Conservation (phyloP, 768 basidiomycete genomes). For the Boletus subparvulus region DNA sequence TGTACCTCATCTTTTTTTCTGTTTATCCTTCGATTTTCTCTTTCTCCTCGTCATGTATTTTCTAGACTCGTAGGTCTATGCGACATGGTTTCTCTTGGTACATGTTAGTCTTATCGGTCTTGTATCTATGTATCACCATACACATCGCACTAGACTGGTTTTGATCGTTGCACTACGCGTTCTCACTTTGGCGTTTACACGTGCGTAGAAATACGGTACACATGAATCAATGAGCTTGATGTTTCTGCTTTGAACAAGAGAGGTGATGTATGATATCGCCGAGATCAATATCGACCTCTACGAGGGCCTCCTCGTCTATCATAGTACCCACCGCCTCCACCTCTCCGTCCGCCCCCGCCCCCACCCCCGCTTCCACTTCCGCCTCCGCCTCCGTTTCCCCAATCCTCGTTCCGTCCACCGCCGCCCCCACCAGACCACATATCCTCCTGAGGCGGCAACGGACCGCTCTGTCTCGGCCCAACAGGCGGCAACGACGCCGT, state of each 20-base stretch:
- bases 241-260: background rate
- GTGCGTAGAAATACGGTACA: background rate
- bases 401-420: constrained; percentile 37
- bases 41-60: constrained; percentile 13
- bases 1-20: background rate
- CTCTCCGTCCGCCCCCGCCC: constrained; percentile 15
- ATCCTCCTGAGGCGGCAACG: constrained; percentile 53
- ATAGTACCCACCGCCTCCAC: constrained; percentile 35
- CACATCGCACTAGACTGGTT: constrained; percentile 13
- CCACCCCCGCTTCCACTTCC: constrained; percentile 28
- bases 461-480: constrained; percentile 35
- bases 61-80: background rate
- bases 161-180: background rate
- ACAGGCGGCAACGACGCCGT: constrained; percentile 15
- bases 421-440: constrained; percentile 40
- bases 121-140: constrained; percentile 6
- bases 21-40: background rate
- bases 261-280: background rate
- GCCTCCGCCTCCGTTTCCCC: constrained; percentile 35
- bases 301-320: constrained; percentile 27
- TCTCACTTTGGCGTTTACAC: background rate
- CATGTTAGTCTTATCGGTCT: constrained; percentile 6
- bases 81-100: background rate
- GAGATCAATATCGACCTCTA: constrained; percentile 26
- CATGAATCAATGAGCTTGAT: constrained; percentile 3